phyloP scores from a whole-genome alignment of 345 rosid genomes.

The Triadica sebifera region DNA sequence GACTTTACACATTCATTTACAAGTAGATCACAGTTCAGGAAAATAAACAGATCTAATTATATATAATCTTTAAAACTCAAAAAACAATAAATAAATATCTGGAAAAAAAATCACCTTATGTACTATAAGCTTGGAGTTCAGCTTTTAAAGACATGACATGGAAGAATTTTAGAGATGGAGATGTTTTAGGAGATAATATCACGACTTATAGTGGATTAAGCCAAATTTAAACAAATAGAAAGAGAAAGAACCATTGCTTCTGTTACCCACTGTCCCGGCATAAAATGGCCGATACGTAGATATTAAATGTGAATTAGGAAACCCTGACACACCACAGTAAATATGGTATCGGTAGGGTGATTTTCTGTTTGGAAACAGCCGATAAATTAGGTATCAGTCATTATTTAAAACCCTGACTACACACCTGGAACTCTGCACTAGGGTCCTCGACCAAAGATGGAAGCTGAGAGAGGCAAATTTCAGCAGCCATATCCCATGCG shows the following conservation, averaged over 20 bases:
- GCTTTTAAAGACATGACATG: not conserved
- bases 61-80: too few relatives aligned
- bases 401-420: conserved; percentile 2
- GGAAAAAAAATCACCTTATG: too few relatives aligned
- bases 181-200: not conserved
- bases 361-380: not conserved
- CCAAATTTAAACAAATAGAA: not conserved
- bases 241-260: not conserved
- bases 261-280: not conserved
- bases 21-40: too few relatives aligned
- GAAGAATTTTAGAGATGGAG: not conserved
- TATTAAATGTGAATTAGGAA: not conserved
- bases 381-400: not conserved
- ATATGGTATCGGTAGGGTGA: not conserved
- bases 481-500: conserved; percentile 99
- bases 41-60: too few relatives aligned
- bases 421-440: conserved; percentile 69
- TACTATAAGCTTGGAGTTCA: not conserved
- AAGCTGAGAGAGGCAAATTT: conserved; percentile 98
- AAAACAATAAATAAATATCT: too few relatives aligned
- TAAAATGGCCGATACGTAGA: not conserved
- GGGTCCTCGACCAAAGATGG: conserved; percentile 83
- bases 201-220: not conserved
- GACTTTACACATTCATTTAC: too few relatives aligned
- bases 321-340: not conserved